Evolutionary conservation across 345 rosid species (phyloP).

Genomic region (Anastatica hierochuntica): DNA sequence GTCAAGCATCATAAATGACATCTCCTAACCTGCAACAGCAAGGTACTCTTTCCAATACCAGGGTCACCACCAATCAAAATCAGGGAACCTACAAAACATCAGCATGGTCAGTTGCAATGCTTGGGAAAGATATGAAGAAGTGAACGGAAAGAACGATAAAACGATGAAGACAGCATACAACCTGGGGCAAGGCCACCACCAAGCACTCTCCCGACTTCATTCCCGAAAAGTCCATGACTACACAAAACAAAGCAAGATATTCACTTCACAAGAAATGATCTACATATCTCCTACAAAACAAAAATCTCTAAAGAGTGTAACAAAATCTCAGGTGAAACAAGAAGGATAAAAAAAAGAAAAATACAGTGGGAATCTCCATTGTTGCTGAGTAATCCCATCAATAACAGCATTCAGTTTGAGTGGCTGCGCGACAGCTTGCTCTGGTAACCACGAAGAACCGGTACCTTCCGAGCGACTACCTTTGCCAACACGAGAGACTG

Average conservation of each 20-base stretch:
- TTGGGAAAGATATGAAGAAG: background rate
- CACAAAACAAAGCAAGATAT: too few species aligned
- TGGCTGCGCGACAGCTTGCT: conserved; percentile 36
- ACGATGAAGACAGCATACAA: conserved; percentile 20
- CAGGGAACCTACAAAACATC: conserved; percentile 59
- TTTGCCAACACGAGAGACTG: conserved; percentile 12
- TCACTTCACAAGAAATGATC: too few species aligned
- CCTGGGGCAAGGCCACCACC: conserved; percentile 99
- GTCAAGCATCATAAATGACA: background rate
- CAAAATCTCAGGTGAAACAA: background rate
- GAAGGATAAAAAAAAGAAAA: conserved; percentile 7
- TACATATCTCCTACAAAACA: too few species aligned
- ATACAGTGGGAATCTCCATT: conserved; percentile 70
- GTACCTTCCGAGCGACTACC: conserved; percentile 28
- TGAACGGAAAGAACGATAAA: conserved; percentile 1
- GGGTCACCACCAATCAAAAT: conserved; percentile 93
- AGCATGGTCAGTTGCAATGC: background rate
- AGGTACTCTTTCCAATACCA: conserved; percentile 94
- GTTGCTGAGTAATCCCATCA: conserved; percentile 41
- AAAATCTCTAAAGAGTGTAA: background rate
- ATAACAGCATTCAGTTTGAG: conserved; percentile 49
- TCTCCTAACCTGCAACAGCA: conserved; percentile 62
- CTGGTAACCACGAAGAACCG: conserved; percentile 57
- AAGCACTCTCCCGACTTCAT: conserved; percentile 81
- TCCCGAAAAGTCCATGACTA: conserved; percentile 72